phyloP scores from a whole-genome alignment of 176 grass and related monocot genomes.

The Saccharum spontaneum region DNA sequence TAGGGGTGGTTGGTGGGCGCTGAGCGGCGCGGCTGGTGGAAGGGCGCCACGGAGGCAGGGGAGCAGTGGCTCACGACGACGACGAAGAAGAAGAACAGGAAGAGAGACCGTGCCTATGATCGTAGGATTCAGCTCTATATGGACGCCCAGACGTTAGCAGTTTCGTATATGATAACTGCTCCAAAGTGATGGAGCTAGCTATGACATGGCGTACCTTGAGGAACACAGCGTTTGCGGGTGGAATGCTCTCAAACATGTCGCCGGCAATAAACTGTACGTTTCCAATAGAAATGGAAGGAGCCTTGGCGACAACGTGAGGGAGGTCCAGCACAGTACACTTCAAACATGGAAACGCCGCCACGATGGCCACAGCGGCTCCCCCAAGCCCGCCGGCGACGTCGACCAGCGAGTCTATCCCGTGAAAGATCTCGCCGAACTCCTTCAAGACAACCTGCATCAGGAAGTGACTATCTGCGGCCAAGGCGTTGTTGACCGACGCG shows the following conservation, averaged over 20 bases:
- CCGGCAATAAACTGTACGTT: not conserved
- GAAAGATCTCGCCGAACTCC: constrained; percentile 20
- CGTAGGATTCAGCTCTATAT: too few relatives aligned
- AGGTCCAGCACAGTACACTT: constrained; percentile 45
- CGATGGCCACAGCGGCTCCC: constrained; percentile 1
- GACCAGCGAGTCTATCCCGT: constrained; percentile 31
- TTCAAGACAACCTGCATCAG: constrained; percentile 13
- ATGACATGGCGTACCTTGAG: too few relatives aligned
- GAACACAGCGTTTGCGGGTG: not conserved
- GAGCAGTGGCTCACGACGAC: too few relatives aligned
- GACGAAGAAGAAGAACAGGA: too few relatives aligned
- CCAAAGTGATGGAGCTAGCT: too few relatives aligned
- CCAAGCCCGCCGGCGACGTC: constrained; percentile 48
- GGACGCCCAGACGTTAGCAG: too few relatives aligned
- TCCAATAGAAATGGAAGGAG: not conserved
- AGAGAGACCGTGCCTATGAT: too few relatives aligned
- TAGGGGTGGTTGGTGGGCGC: too few relatives aligned
- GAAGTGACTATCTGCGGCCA: constrained; percentile 29
- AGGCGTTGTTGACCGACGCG: constrained; percentile 17
- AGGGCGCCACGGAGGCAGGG: too few relatives aligned
- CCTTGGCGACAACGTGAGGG: not conserved
- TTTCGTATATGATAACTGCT: too few relatives aligned
- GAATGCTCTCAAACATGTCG: not conserved
- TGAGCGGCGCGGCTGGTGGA: too few relatives aligned
- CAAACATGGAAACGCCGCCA: constrained; percentile 30